Percentiles rank a stretch among this genome's conserved stretches.
Evolutionary conservation across 495 filamentous ascomycete species (phyloP).

Genomic region (Cercophora scortea): DNA sequence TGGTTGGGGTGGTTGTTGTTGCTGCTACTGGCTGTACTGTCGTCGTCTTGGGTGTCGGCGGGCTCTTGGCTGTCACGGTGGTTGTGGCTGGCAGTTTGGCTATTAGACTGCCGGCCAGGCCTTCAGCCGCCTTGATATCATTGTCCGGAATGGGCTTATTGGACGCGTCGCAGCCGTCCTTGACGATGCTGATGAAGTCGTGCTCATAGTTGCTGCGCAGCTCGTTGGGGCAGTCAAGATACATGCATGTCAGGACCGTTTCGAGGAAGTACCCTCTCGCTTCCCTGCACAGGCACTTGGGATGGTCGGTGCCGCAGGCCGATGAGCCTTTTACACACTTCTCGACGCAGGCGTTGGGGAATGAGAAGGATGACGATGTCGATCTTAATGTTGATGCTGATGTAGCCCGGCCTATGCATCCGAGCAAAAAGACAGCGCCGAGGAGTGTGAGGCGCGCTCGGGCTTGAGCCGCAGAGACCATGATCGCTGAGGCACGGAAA

Average conservation of each 20-base stretch:
- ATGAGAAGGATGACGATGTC: conserved; percentile 1
- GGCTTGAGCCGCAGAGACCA: conserved; percentile 4
- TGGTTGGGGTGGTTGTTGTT: not conserved
- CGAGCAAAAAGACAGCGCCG: conserved; percentile 1
- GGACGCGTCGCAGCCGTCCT: conserved; percentile 12
- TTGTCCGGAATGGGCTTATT: conserved; percentile 10
- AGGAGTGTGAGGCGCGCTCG: conserved; percentile 5
- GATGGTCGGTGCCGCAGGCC: too few relatives aligned
- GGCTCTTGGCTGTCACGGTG: conserved; percentile 1
- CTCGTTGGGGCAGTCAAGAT: conserved; percentile 18
- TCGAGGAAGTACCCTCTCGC: conserved; percentile 14
- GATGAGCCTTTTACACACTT: too few relatives aligned
- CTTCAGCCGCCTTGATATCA: conserved; percentile 13
- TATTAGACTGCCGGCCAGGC: conserved; percentile 12
- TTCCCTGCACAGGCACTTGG: conserved; percentile 19
- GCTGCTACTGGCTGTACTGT: not conserved
- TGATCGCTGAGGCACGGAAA: not conserved
- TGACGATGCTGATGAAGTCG: conserved; percentile 15
- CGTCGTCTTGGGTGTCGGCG: not conserved
- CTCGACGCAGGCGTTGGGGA: too few relatives aligned
- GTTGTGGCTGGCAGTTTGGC: conserved; percentile 6
- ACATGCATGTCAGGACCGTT: conserved; percentile 19
- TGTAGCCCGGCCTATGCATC: not conserved
- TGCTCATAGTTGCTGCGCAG: conserved; percentile 7
- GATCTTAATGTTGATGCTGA: conserved; percentile 4